These are phyloP conservation scores for Brassica nigra DNA, from an alignment of 345 rosid species.

Conservation along the genomic window DNA sequence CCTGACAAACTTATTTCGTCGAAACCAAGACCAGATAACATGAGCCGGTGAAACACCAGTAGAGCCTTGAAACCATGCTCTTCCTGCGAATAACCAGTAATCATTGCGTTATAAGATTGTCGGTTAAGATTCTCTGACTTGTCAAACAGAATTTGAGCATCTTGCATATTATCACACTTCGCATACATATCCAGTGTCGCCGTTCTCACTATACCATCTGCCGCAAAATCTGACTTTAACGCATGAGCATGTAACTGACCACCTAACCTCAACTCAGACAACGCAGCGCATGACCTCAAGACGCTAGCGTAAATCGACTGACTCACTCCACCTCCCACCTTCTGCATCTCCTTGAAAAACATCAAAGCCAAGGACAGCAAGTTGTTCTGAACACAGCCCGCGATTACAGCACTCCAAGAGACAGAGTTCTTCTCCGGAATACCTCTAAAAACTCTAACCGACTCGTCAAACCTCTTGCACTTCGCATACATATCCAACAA, in stretches of 20 bases:
- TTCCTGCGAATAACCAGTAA: conserved; percentile 66
- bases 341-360: conserved; percentile 74
- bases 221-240: conserved; percentile 59
- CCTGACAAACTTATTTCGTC: conserved; percentile 86
- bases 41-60: conserved; percentile 53
- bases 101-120: conserved; percentile 86
- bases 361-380: conserved; percentile 51
- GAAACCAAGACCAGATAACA: conserved; percentile 62
- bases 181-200: conserved; percentile 95
- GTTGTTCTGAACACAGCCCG: conserved; percentile 76
- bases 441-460: conserved; percentile 56
- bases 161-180: conserved; percentile 64
- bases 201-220: conserved; percentile 74
- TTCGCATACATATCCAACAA: conserved; percentile 90
- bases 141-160: conserved; percentile 71
- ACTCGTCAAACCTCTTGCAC: conserved; percentile 59
- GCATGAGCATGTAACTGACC: conserved; percentile 86
- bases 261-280: conserved; percentile 58
- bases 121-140: conserved; percentile 57
- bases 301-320: conserved; percentile 91
- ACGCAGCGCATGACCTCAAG: conserved; percentile 76
- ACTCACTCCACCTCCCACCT: conserved; percentile 52
- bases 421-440: conserved; percentile 73
- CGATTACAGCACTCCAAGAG: conserved; percentile 86
- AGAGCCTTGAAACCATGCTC: conserved; percentile 65